Base-by-base conservation (phyloP, 1,284 basidiomycete species). In the Boletus sp. region DNA sequence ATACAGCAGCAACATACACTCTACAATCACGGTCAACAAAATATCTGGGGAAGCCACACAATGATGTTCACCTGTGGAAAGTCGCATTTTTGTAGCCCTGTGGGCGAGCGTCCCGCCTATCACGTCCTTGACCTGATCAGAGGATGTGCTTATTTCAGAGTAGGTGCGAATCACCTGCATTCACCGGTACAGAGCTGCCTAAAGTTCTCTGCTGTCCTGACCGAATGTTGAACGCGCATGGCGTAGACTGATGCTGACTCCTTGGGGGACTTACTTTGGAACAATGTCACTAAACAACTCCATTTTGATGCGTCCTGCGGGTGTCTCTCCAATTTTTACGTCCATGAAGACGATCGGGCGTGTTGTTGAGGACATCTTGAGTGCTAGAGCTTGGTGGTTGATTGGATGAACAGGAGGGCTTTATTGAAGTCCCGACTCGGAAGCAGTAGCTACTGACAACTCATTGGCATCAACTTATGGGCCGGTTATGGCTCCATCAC, bases 261-360 rank as follows among this genome's bases (percentile, higher is more conserved):
- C n/a, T n/a, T n/a, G 21, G 38, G 35, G 44, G 14, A 75, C 83
- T 48, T 43, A 91, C 94, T 92, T 95, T 54, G 95, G 95, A 0
- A 93, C 93, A 54, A 95, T 87, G 71, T 97, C 95, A 64, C 86
- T 92, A 77, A 95, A 97, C 17, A 97, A 79, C 74, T 96, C 97
- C 87, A 98, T 97, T 79, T 98, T 98, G 71, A 99, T 83, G 30
- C 97, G 81, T 6, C 97, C 97, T 7, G 93, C 94, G 43, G 94
- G 90, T 0, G 93, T 96, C 76, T 98, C 97, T 35, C 97, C 97
- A 53, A 98, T 97, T 54, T 93, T 87, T 64, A 98, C 82, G 74
- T 99, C 97, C 85, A 99, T 96, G 77, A 98, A 99, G 44, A 98
- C 96, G 58, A 98, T 80, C 0, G 97, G 97, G 33, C 94, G 83